A percentile compares a stretch with the other conserved stretches of the same genome.
phyloP scores from a whole-genome alignment of 495 filamentous ascomycete species.

The Podospora pseudoanserina region DNA sequence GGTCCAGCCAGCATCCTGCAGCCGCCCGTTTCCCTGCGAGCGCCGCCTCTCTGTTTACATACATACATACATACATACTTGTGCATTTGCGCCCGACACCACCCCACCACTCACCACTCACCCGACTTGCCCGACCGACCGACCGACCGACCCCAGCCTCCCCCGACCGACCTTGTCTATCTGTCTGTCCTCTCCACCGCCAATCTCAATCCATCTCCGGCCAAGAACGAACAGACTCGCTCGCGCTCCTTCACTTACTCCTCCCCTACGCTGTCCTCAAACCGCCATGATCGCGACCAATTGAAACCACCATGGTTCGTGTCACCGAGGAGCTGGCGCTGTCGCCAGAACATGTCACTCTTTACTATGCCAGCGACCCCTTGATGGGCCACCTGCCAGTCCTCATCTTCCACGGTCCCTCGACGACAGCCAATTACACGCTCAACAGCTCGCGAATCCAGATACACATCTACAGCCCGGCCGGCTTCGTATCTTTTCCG shows the following conservation, averaged over 20 bases:
- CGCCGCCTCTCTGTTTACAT: background rate
- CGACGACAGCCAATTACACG: slow-evolving; percentile 77
- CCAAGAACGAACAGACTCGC: background rate
- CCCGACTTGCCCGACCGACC: background rate
- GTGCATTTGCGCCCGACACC: background rate
- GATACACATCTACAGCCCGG: slow-evolving; percentile 83
- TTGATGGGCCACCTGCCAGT: slow-evolving; percentile 68
- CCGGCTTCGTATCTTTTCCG: slow-evolving; percentile 81
- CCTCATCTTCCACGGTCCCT: slow-evolving; percentile 80
- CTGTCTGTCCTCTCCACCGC: background rate
- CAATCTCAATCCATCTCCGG: background rate
- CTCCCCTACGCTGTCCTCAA: background rate
- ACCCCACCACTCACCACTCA: background rate
- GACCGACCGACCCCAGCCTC: background rate
- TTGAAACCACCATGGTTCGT: slow-evolving; percentile 60
- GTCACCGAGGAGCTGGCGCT: slow-evolving; percentile 62
- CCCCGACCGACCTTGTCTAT: background rate
- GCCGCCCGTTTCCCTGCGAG: background rate
- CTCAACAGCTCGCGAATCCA: slow-evolving; percentile 88
- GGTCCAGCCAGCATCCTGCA: background rate
- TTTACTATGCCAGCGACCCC: slow-evolving; percentile 78
- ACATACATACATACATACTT: background rate
- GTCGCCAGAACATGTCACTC: slow-evolving; percentile 69
- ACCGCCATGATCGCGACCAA: slow-evolving; percentile 37
- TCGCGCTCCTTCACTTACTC: background rate